These are phyloP conservation scores for Wickerhamomyces subpelliculosus DNA, from an alignment of 805 yeast species.

Conservation along the genomic window DNA sequence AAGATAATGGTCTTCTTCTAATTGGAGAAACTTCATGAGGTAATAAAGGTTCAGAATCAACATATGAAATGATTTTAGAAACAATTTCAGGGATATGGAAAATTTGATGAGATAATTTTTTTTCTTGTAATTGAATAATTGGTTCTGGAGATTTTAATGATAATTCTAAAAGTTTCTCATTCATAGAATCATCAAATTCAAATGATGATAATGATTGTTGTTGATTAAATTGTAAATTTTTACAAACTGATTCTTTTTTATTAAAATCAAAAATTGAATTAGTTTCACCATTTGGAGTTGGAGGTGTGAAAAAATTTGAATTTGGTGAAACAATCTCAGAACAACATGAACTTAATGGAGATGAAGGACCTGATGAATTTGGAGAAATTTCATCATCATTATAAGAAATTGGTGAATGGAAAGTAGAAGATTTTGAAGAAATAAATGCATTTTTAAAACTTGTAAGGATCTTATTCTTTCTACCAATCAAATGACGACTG, in stretches of 20 bases:
- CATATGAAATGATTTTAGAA: constrained; percentile 47
- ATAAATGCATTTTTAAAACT: constrained; percentile 16
- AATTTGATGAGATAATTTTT: constrained; percentile 27
- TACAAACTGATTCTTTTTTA: constrained; percentile 1
- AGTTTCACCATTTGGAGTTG: constrained; percentile 1
- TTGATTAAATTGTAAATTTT: too few relatives aligned
- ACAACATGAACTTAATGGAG: background rate
- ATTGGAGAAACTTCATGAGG: constrained; percentile 57
- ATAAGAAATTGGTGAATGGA: constrained; percentile 13
- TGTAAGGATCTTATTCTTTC: constrained; percentile 13
- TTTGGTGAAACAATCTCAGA: background rate
- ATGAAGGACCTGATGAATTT: constrained; percentile 4
- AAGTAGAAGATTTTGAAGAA: constrained; percentile 1
- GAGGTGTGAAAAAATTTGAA: background rate
- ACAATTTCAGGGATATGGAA: constrained; percentile 76
- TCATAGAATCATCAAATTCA: constrained; percentile 6
- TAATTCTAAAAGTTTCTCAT: constrained; percentile 6
- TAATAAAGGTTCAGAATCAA: constrained; percentile 48
- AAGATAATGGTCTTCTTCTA: constrained; percentile 63
- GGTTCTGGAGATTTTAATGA: background rate
- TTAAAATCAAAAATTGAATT: background rate
- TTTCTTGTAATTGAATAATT: background rate
- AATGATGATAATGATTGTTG: too few relatives aligned
- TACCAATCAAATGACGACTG: background rate
- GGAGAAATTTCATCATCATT: background rate